Conservation (phyloP, 2,329 filamentous ascomycete genomes). For the Epichloe sp. region DNA sequence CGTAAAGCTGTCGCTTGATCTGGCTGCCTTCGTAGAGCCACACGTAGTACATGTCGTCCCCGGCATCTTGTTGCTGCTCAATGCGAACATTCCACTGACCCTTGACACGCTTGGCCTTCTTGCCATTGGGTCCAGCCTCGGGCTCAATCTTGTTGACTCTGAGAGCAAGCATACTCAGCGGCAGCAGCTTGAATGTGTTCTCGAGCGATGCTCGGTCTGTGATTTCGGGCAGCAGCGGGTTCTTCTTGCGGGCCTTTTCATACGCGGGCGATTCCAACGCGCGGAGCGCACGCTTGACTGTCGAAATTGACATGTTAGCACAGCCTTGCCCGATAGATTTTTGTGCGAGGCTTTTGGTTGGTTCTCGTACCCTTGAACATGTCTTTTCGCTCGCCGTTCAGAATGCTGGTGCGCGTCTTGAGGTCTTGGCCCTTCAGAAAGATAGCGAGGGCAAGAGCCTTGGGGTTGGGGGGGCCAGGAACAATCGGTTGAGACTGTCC, state of each 20-base stretch:
- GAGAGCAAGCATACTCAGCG: constrained; percentile 84
- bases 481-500: constrained; percentile 53
- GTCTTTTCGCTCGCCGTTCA: constrained; percentile 93
- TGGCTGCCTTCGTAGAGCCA: constrained; percentile 95
- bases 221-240: constrained; percentile 76
- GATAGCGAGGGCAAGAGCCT: constrained; percentile 76
- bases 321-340: not conserved
- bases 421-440: constrained; percentile 76
- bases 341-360: not conserved
- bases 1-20: constrained; percentile 87
- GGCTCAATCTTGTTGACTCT: constrained; percentile 67
- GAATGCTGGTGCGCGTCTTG: constrained; percentile 80
- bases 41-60: constrained; percentile 83
- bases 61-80: constrained; percentile 85
- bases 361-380: constrained; percentile 72
- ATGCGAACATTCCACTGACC: constrained; percentile 93
- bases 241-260: constrained; percentile 78
- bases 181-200: constrained; percentile 88
- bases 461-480: constrained; percentile 74
- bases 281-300: constrained; percentile 91
- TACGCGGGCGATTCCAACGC: constrained; percentile 83
- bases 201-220: constrained; percentile 80
- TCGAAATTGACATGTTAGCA: not conserved
- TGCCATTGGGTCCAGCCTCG: constrained; percentile 48
- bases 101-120: constrained; percentile 81